Evolutionary conservation across 2,329 filamentous ascomycete genomes (phyloP).

Genomic region (Corniculantispora saksenae): DNA sequence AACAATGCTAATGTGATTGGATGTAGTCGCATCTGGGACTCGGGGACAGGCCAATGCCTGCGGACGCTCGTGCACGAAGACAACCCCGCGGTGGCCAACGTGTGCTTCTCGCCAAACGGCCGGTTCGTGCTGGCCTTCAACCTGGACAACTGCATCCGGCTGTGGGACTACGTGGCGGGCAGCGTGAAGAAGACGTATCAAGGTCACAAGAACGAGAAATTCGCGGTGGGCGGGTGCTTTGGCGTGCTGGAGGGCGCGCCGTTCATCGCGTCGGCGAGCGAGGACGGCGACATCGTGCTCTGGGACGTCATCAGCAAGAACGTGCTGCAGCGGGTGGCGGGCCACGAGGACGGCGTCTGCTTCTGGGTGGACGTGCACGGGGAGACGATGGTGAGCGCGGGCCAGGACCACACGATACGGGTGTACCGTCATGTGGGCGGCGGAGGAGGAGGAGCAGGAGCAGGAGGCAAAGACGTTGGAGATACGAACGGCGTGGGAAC

Average conservation of each 20-base stretch:
- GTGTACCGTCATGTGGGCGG: slow-evolving; percentile 48
- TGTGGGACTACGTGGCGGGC: slow-evolving; percentile 95
- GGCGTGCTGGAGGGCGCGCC: slow-evolving; percentile 53
- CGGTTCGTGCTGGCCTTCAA: slow-evolving; percentile 91
- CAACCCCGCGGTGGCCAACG: slow-evolving; percentile 83
- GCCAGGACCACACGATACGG: slow-evolving; percentile 55
- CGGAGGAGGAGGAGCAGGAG: no score
- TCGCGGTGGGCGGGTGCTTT: slow-evolving; percentile 83
- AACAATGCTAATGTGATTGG: slow-evolving; percentile 50
- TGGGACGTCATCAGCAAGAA: slow-evolving; percentile 92
- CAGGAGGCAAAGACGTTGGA: slow-evolving; percentile 25
- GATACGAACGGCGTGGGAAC: slow-evolving; percentile 34
- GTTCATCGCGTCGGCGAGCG: slow-evolving; percentile 82
- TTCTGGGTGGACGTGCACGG: slow-evolving; percentile 66
- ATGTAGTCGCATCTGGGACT: slow-evolving; percentile 85
- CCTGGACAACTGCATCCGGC: slow-evolving; percentile 81
- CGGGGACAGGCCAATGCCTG: slow-evolving; percentile 89
- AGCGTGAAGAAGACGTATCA: slow-evolving; percentile 96
- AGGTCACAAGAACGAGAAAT: slow-evolving; percentile 82
- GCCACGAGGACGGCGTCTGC: slow-evolving; percentile 58
- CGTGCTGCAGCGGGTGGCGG: slow-evolving; percentile 66
- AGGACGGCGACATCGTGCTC: slow-evolving; percentile 80
- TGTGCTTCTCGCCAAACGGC: slow-evolving; percentile 92
- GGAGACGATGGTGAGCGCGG: slow-evolving; percentile 58
- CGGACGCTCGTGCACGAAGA: slow-evolving; percentile 96